Base-by-base conservation (phyloP, 768 basidiomycete genomes). In the Tulasnella sp. region DNA sequence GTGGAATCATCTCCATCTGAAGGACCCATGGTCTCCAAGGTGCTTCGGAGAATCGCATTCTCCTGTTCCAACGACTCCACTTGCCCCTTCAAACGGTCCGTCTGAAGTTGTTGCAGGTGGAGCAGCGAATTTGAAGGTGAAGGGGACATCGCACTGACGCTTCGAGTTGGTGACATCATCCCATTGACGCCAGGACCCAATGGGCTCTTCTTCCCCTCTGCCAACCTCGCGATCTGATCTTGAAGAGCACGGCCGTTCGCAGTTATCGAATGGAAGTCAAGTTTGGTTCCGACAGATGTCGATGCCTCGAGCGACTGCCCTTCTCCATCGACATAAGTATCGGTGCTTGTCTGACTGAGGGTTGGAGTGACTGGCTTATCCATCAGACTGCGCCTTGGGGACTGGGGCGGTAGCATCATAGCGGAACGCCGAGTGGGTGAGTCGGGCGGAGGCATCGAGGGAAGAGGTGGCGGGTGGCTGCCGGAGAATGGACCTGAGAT, bases 381-480 rank as follows among this genome's bases (percentile, higher is more conserved):
- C 12, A 22, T 44, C 7, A 27, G 25, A 19, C 45, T 31, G 21
- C 51, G 25, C 4, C 27, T 69, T 5, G 86, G 86, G 11, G 85
- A 85, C 0, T 82, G 73, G 17, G 87, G 87, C 2, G 87, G 87
- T 2, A 86, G 87, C 87, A 90, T 88, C 5, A n/a, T 21, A 25
- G 27, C 11, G 5, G 48, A 44, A n/a, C 48, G 24, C 17, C 56
- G 56, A 24, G 56, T 48, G 21, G 56, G 56, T 12, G 56, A 58
- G 41, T 54, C 53, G 1, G 19, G 53, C 12, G 38, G 53, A 8
- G 38, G 53, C 53, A 54, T 54, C 15, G 53, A n/a, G n/a, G 53
- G 29, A 41, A 42, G 53, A 2, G 50, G 29, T 5, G 50, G 50
- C 10, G 34, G 34, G 45, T 48, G 45, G 50, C 34, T 51, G 29